A percentile compares a stretch with the other conserved stretches of the same genome.
Conservation (phyloP, 2,329 filamentous ascomycete genomes). For the Penicillium sp. region DNA sequence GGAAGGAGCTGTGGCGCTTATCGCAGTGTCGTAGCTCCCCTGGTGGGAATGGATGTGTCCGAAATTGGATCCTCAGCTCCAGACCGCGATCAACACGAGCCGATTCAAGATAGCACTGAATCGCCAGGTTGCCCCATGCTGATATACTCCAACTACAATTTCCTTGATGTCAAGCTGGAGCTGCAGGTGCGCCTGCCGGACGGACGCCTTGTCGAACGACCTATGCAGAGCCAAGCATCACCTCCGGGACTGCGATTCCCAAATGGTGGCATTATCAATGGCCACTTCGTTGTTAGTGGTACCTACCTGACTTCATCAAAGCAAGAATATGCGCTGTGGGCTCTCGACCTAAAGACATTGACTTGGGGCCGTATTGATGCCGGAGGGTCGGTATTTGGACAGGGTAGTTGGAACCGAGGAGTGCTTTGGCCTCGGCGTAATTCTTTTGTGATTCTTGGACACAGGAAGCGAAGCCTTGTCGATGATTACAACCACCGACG, state of each 20-base stretch:
- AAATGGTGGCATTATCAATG: constrained; percentile 92
- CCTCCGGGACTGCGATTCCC: constrained; percentile 93
- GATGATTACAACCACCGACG: constrained; percentile 98
- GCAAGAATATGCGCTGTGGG: constrained; percentile 97
- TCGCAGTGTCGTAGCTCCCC: constrained; percentile 86
- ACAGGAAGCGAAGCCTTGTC: constrained; percentile 87
- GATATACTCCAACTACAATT: constrained; percentile 99
- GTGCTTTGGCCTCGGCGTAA: constrained; percentile 91
- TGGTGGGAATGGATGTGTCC: constrained; percentile 53
- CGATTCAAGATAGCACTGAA: constrained; percentile 27
- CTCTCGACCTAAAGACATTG: constrained; percentile 79
- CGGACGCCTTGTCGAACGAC: constrained; percentile 78
- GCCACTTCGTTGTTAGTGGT: constrained; percentile 94
- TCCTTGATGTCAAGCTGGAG: constrained; percentile 93
- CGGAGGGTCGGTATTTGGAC: constrained; percentile 88
- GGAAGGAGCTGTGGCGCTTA: constrained; percentile 96
- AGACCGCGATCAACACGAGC: constrained; percentile 40
- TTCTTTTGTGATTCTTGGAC: constrained; percentile 91
- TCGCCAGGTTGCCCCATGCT: constrained; percentile 68
- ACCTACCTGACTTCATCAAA: constrained; percentile 97
- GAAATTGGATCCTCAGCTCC: constrained; percentile 45
- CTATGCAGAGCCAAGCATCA: constrained; percentile 78
- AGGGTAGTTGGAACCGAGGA: constrained; percentile 96
- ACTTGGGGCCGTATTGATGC: constrained; percentile 97
- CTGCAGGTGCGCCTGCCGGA: constrained; percentile 84